Evolutionary conservation across 2,329 filamentous ascomycete species (phyloP).

Genomic region (Lasiodiplodia hormozganensis): DNA sequence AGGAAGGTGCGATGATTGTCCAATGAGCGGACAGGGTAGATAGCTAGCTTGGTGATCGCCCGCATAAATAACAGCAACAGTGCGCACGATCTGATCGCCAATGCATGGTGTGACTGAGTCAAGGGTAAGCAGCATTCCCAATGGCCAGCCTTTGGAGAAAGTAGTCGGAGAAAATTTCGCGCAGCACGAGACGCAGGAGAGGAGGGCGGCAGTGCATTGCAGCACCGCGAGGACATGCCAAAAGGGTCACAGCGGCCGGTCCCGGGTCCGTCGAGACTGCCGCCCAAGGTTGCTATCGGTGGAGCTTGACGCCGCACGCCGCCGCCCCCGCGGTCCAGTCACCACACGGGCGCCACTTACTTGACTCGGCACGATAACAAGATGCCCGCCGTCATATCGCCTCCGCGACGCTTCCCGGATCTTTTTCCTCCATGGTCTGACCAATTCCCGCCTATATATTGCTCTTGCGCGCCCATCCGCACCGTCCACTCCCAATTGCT

Average conservation of each 20-base stretch:
- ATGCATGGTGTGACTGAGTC: conserved; percentile 19
- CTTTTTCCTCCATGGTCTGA: conserved; percentile 24
- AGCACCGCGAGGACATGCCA: conserved; percentile 12
- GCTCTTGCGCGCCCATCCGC: background rate
- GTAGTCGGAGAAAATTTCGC: background rate
- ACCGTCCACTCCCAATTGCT: background rate
- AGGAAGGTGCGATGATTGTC: background rate
- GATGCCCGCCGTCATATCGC: conserved; percentile 24
- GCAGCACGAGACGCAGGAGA: background rate
- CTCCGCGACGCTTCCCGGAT: background rate
- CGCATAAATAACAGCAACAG: conserved; percentile 11
- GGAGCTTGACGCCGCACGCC: conserved; percentile 14
- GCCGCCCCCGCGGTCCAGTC: conserved; percentile 22
- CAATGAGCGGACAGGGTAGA: background rate
- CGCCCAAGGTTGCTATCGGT: conserved; percentile 10
- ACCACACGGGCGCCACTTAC: conserved; percentile 4
- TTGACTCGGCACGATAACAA: conserved; percentile 27
- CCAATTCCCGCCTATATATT: background rate
- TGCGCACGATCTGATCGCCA: conserved; percentile 24
- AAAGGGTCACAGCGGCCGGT: conserved; percentile 9
- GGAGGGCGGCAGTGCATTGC: background rate
- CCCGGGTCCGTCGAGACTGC: background rate
- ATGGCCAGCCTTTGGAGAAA: background rate
- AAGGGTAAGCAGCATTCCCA: background rate
- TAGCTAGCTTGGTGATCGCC: conserved; percentile 20